A percentile compares a stretch with the other conserved stretches of the same genome.
These are phyloP conservation scores for Apiospora marii DNA, from an alignment of 2,329 filamentous ascomycete genomes.

Conservation along the genomic window DNA sequence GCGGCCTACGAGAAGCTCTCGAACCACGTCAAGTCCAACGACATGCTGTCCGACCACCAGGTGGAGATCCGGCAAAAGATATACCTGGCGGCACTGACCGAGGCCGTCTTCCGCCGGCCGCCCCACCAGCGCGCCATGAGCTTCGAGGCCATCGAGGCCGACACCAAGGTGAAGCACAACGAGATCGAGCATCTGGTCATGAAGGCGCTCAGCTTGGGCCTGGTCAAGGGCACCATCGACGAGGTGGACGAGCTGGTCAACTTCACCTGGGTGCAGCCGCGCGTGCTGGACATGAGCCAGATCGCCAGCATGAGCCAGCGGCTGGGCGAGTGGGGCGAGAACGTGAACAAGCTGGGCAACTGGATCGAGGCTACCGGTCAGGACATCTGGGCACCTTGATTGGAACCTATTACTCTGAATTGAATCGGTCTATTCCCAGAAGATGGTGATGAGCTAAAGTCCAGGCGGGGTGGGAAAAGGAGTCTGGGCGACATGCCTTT, in stretches of 20 bases:
- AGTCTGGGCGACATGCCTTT: constrained; percentile 26
- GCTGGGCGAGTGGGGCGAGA: constrained; percentile 93
- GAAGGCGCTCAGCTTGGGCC: constrained; percentile 95
- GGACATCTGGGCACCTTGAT: constrained; percentile 91
- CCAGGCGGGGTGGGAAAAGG: constrained; percentile 23
- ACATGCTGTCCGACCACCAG: constrained; percentile 79
- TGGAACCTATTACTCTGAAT: background rate
- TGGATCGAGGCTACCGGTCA: constrained; percentile 95
- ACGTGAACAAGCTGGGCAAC: constrained; percentile 93
- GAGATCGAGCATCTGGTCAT: constrained; percentile 99
- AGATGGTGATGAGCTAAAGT: background rate
- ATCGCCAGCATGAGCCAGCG: constrained; percentile 91
- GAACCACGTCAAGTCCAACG: constrained; percentile 81
- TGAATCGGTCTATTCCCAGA: background rate
- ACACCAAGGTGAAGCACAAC: constrained; percentile 89
- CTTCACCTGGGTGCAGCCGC: constrained; percentile 99
- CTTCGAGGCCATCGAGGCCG: constrained; percentile 84
- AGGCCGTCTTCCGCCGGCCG: constrained; percentile 93
- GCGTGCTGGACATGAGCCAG: constrained; percentile 94
- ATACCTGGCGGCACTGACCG: constrained; percentile 92
- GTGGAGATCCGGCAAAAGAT: constrained; percentile 96
- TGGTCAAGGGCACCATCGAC: constrained; percentile 92
- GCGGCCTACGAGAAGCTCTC: constrained; percentile 84
- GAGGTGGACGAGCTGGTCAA: constrained; percentile 93
- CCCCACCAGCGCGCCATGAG: constrained; percentile 96